Base-by-base conservation (phyloP, 1,139 yeast genomes). In the Saccharomycopsis hybrid region DNA sequence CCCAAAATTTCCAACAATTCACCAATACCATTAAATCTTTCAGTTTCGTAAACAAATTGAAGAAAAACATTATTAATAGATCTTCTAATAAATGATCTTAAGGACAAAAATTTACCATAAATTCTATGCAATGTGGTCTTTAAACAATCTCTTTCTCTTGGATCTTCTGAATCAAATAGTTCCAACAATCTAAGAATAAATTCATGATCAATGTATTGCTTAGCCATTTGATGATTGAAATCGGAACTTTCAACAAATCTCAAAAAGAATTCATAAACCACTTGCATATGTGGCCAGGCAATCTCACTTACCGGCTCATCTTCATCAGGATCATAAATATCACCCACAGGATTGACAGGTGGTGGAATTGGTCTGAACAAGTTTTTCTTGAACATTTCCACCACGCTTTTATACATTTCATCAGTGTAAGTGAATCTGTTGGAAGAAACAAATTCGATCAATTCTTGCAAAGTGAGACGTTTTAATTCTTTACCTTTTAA, bases 241-340 rank as follows among this genome's bases (percentile, higher is more conserved):
- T 90, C 97, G 3, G 96, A 95, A 57, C 92, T 82, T 67, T 92
- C 98, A 55, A 92, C 84, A 67, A 92, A 92, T 60, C 96, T 74
- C 56, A 94, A 71, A 64, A 92, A 92, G 62, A 92, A 88, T 65
- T 92, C 97, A 69, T 94, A 92, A 42, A 90, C 95, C 42, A 90
- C 79, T 67, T 88, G 95, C 97, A 94, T 92, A 65, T 92, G 99
- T 3, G 98, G 96, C 99, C 99, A 92, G 4, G 97, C 92, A 55
- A 92, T 80, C 64, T 94, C 98, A 61, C 82, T 81, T 41, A 92
- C 95, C 1, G 97, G 97, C 67, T 92, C 99, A 68, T 92, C 98
- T 69, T 92, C 99, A 69, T 92, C 98, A 0, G 99, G 98, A 61
- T 94, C 98, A 65, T 78, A 94, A 31, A 92, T 77, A 56, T 94